Base-by-base conservation (phyloP, 768 basidiomycete species). In the Pulveroboletus ravenelii region DNA sequence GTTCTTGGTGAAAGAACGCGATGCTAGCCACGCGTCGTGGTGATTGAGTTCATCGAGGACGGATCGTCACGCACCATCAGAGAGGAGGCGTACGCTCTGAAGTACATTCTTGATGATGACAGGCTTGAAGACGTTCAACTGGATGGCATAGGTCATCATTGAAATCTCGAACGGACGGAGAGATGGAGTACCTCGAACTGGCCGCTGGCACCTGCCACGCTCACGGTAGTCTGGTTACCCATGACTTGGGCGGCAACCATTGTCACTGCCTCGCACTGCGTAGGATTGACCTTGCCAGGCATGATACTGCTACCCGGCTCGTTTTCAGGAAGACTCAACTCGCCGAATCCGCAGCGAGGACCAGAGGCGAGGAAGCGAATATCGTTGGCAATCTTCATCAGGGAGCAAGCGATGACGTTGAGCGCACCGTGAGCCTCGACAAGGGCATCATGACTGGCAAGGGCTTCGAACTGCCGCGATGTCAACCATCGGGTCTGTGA, bases 341-440 rank as follows among this genome's bases (percentile, higher is more conserved):
- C 96, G 20, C 96, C 96, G 41, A 99, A 79, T 49, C 96, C 96
- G 63, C 96, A 99, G 39, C 96, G 88, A 51, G 96, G 96, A 50
- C 96, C 96, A 43, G 95, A 98, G 23, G 85, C 95, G 59, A 99
- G 87, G 79, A 88, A 98, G 46, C 96, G 87, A 66, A 99, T 95
- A 64, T 99, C 96, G 67, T 99, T 98, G 43, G 95, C 95, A 62
- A 99, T 97, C 79, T 99, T 99, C 93, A 97, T 96, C 58, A 97
- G 73, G 9, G 93, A 96, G 66, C 88, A 90, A n/a, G 96, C 96
- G 48, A 99, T 70, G 39, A 90, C 89, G 71, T 98, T 98, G 57
- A 99, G 80, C 14, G 94, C 95, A 48, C 96, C 96, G 51, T 97
- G 95, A 10, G 93, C 84, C 72, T 99, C 96, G 18, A 98, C 92